phyloP scores from a whole-genome alignment of 2,329 filamentous ascomycete species.

The Pseudomassariella vexata region DNA sequence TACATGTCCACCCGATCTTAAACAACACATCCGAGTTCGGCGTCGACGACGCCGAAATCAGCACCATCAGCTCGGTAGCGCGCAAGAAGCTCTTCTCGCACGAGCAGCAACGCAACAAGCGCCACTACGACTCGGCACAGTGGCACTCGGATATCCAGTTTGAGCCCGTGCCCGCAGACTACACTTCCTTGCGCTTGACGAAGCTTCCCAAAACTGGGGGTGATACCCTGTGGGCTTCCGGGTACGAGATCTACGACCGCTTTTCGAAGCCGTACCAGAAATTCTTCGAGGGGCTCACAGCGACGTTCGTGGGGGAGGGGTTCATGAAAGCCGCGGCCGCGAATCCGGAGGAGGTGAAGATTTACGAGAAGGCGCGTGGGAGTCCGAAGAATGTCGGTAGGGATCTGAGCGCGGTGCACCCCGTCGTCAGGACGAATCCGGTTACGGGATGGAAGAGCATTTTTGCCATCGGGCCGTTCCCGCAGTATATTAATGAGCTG shows the following conservation, averaged over 20 bases:
- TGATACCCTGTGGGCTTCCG: constrained; percentile 57
- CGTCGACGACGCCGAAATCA: constrained; percentile 47
- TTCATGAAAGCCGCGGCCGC: constrained; percentile 29
- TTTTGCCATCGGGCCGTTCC: constrained; percentile 35
- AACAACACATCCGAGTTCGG: constrained; percentile 49
- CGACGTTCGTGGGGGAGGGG: constrained; percentile 33
- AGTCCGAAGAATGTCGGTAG: constrained; percentile 40
- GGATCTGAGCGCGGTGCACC: constrained; percentile 42
- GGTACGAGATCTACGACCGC: constrained; percentile 55
- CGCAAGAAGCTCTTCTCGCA: constrained; percentile 31
- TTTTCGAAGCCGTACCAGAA: constrained; percentile 43
- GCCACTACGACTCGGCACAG: constrained; percentile 35
- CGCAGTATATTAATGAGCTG: constrained; percentile 36
- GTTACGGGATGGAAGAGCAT: constrained; percentile 55
- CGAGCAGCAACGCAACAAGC: constrained; percentile 17
- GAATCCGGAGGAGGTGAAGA: constrained; percentile 18
- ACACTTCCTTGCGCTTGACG: constrained; percentile 52
- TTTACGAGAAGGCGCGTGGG: constrained; percentile 29
- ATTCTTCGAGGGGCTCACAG: constrained; percentile 47
- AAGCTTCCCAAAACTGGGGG: constrained; percentile 51
- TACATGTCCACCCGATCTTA: constrained; percentile 56
- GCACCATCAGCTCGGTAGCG: constrained; percentile 50
- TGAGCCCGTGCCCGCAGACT: constrained; percentile 54
- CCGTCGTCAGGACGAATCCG: constrained; percentile 54
- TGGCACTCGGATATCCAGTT: constrained; percentile 56